Evolutionary conservation across 257 asterid species (phyloP).

Genomic region (Gentiana dahurica): DNA sequence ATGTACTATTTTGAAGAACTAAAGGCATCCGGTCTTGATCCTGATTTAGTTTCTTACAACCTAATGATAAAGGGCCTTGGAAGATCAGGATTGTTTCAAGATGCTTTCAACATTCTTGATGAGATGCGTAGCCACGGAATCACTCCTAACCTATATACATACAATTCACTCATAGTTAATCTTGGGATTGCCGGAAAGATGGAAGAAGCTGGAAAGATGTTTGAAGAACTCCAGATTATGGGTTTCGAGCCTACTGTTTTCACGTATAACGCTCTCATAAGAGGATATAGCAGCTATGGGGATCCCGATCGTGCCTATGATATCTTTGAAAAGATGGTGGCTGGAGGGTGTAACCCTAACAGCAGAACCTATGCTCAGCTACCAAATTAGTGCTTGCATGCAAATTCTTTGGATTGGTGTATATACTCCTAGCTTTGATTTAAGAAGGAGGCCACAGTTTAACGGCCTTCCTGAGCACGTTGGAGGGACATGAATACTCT

Average conservation of each 20-base stretch:
- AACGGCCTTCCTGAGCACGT: too few relatives aligned
- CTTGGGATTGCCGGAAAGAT: conserved; percentile 68
- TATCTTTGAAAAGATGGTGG: conserved; percentile 80
- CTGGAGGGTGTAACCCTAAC: conserved; percentile 75
- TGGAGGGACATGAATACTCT: too few relatives aligned
- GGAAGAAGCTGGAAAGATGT: conserved; percentile 67
- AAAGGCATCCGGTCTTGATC: conserved; percentile 72
- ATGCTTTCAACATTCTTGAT: conserved; percentile 50
- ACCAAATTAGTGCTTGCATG: conserved; percentile 39
- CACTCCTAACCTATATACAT: conserved; percentile 66
- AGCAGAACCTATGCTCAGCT: conserved; percentile 78
- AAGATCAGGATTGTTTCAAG: conserved; percentile 41
- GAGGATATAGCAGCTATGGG: conserved; percentile 72
- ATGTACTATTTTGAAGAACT: conserved; percentile 60
- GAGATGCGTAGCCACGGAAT: conserved; percentile 78
- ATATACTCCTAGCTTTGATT: too few relatives aligned
- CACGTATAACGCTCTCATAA: conserved; percentile 78
- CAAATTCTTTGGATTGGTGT: conserved; percentile 1
- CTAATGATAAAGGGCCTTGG: conserved; percentile 83
- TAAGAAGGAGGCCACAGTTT: too few relatives aligned
- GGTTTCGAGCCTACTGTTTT: conserved; percentile 77
- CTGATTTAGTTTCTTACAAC: conserved; percentile 77
- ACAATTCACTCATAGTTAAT: conserved; percentile 59
- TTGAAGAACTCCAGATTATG: conserved; percentile 43
- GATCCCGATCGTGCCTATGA: conserved; percentile 67